Evolutionary conservation across 305 asterid species (phyloP), one percentile per base, ranked within the genome.

Genomic region (Vinca major): DNA sequence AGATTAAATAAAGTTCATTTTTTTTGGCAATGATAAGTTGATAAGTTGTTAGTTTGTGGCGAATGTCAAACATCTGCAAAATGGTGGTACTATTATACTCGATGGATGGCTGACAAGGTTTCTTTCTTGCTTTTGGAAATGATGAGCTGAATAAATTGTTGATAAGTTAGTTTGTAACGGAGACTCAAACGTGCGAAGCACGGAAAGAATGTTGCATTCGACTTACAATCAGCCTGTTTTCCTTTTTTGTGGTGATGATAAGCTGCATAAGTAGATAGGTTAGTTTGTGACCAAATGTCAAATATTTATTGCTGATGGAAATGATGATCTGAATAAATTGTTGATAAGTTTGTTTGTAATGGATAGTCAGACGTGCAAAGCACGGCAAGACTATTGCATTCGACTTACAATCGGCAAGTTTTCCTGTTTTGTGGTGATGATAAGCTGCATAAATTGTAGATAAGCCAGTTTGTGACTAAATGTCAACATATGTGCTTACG

Each of bases 121-220:
- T 56, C 62, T 16, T 5, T 3, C 11, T 57, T 5, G 10, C 11
- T 57, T 33, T 1, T 55, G n/a, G 16, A 55, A 6, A 55, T 55
- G 62, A 55, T 55, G 3, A 55, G 62, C 39, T 21, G 62, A 55
- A 55, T 21, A 55, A 33, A 57, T 57, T 33, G 19, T 57, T 57
- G 44, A 55, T 57, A 13, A 36, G 63, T 26, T 21, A 3, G 19
- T 36, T 57, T 36, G 19, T 12, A 16, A 57, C 10, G 33, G 33
- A 12, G 11, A 21, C 40, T 55, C 45, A 58, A 58, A n/a, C 20
- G 33, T 4, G 20, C 16, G 44, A 57, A 33, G 19, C 3, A 5
- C 1, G 19, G 14, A 8, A 33, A 33, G 3, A 33, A 33, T 13
- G 20, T 60, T 16, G 26, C 39, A 61, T 61, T 16, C 14, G 48